A percentile compares a stretch with the other conserved stretches of the same genome.
Evolutionary conservation across 495 filamentous ascomycete genomes (phyloP).

Genomic region (Lepraria neglecta): DNA sequence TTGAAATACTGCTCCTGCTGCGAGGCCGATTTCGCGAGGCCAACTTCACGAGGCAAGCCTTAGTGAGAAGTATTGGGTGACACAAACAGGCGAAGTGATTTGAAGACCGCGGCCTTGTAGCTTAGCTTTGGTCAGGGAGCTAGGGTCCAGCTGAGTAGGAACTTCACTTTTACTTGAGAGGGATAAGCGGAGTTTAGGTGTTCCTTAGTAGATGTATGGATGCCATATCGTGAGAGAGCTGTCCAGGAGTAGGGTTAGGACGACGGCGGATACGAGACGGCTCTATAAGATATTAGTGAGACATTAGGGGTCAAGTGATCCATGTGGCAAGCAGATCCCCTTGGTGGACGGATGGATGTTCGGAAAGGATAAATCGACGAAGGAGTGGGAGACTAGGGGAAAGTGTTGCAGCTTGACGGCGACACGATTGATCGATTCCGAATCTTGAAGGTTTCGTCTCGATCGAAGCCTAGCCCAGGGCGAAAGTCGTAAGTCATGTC

Average conservation of each 20-base stretch:
- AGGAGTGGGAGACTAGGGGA: background rate
- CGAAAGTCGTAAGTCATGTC: background rate
- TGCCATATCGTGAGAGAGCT: slow-evolving; percentile 70
- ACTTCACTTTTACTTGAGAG: no score
- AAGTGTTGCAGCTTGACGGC: background rate
- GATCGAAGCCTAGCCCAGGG: background rate
- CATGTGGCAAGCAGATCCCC: background rate
- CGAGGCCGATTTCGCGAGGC: background rate
- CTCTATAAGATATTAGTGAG: slow-evolving; percentile 53
- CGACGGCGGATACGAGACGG: slow-evolving; percentile 68
- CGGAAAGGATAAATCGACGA: background rate
- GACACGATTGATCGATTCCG: slow-evolving; percentile 7
- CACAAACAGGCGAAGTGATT: slow-evolving; percentile 43
- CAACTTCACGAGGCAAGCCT: background rate
- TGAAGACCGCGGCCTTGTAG: slow-evolving; percentile 28
- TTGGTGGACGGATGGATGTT: slow-evolving; percentile 2
- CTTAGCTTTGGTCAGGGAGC: background rate
- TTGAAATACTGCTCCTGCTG: background rate
- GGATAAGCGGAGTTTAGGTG: background rate
- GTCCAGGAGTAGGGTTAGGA: slow-evolving; percentile 71
- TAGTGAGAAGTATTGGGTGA: background rate
- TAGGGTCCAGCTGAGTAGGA: background rate
- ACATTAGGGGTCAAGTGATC: slow-evolving; percentile 36
- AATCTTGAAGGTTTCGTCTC: slow-evolving; percentile 1
- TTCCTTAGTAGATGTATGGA: slow-evolving; percentile 52